Percentiles rank a stretch among this genome's conserved stretches.
Conservation (phyloP, 1,139 yeast species). For the Trichomonascaceae sp. region DNA sequence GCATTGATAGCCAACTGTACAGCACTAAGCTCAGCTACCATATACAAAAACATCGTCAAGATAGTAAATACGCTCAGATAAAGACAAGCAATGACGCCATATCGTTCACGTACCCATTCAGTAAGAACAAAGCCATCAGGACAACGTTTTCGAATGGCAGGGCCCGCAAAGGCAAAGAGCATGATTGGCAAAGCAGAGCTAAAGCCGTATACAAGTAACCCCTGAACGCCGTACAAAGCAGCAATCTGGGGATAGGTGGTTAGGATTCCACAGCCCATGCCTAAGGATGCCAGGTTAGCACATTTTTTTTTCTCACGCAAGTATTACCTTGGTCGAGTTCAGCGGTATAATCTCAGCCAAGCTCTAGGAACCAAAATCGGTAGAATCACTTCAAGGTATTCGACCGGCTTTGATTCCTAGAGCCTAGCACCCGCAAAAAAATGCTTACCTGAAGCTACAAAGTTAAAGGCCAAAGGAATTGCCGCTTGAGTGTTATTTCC, state of each 20-base stretch:
- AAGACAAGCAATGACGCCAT: constrained; percentile 64
- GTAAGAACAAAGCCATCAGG: constrained; percentile 90
- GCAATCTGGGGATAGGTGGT: constrained; percentile 86
- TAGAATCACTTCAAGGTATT: background rate
- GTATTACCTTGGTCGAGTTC: constrained; percentile 84
- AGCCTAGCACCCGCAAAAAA: constrained; percentile 12
- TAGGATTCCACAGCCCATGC: constrained; percentile 86
- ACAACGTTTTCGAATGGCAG: constrained; percentile 66
- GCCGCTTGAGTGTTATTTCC: constrained; percentile 70
- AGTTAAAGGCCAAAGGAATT: constrained; percentile 75
- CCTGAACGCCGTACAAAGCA: constrained; percentile 80
- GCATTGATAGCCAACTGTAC: constrained; percentile 69
- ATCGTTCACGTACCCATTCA: constrained; percentile 89
- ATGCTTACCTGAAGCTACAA: constrained; percentile 80
- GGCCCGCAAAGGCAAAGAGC: constrained; percentile 77
- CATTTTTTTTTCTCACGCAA: constrained; percentile 66
- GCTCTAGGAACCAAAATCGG: constrained; percentile 8
- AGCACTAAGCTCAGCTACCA: constrained; percentile 84
- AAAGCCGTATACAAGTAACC: constrained; percentile 74
- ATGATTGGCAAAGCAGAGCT: constrained; percentile 80
- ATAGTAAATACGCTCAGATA: constrained; percentile 78
- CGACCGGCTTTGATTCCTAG: constrained; percentile 5
- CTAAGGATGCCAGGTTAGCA: constrained; percentile 35
- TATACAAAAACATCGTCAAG: constrained; percentile 77
- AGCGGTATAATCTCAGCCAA: constrained; percentile 71